Evolutionary conservation across 2,329 filamentous ascomycete species (phyloP), one percentile per base, ranked within the genome.

Genomic region (Aureobasidium sp.): DNA sequence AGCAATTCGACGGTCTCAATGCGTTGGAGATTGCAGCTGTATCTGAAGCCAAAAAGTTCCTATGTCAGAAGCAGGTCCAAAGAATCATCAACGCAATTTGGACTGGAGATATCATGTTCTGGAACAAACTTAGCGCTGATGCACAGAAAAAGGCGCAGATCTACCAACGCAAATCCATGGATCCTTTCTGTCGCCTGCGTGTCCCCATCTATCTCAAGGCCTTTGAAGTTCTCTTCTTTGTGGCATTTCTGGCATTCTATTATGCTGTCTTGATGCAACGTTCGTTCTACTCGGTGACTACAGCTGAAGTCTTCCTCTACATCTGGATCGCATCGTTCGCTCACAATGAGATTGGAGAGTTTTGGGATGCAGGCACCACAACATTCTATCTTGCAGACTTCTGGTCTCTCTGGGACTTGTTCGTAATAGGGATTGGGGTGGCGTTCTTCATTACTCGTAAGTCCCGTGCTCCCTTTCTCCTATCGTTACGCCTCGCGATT

Each of bases 241-340:
- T 84, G 40, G 79, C 83, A 0, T 92, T 95, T 68, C 76, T 97
- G 44, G 80, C 82, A 29, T 77, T 97, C 6, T 97, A 96, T 74
- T 97, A 96, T 70, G 81, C 85, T n/a, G 91, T 96, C 0, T 80
- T 96, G 35, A 82, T 95, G 49, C 84, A 90, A 67, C 81, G 89
- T 64, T 58, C 66, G 5, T 81, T 85, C 9, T 78, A 80, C 19
- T 78, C 79, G 31, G 84, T 96, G 59, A 90, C 88, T 0, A 70
- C 79, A 0, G 77, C 86, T 19, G 91, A 97, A 72, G 75, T 87
- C 1, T 70, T 90, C 17, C 81, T 97, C 45, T 94, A 93, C 71
- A 74, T 96, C 56, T 96, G 91, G 89, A 87, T 96, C 67, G 85
- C 86, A 5, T 88, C 90, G 8, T 96, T 96, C 76, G 85, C 89